phyloP scores from a whole-genome alignment of 2,329 filamentous ascomycete species.

The Penicillium brevicompactum region DNA sequence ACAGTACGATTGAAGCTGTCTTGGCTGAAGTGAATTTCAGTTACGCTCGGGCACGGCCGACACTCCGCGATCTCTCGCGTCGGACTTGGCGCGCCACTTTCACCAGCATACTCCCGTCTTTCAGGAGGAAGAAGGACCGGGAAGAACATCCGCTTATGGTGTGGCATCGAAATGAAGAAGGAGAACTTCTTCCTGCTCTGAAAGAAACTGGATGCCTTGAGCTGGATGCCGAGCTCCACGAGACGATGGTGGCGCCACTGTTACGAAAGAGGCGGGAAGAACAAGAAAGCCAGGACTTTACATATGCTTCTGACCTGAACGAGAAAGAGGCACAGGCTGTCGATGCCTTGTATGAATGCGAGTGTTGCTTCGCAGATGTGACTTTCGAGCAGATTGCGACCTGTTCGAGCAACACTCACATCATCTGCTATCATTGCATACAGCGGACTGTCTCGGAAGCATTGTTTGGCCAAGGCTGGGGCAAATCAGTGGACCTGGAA shows the following conservation, averaged over 20 bases:
- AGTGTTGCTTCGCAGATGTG: slow-evolving; percentile 51
- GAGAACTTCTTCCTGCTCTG: slow-evolving; percentile 35
- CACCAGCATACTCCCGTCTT: slow-evolving; percentile 45
- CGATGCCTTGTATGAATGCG: slow-evolving; percentile 50
- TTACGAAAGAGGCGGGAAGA: slow-evolving; percentile 37
- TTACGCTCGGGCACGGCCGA: slow-evolving; percentile 47
- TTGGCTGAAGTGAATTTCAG: slow-evolving; percentile 52
- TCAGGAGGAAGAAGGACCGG: slow-evolving; percentile 42
- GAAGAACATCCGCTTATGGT: slow-evolving; percentile 44
- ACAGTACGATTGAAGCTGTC: slow-evolving; percentile 49
- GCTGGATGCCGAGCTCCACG: slow-evolving; percentile 46
- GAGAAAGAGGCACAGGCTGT: slow-evolving; percentile 44
- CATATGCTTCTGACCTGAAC: slow-evolving; percentile 46
- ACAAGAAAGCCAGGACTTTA: slow-evolving; percentile 40
- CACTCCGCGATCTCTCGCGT: slow-evolving; percentile 44
- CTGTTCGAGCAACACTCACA: slow-evolving; percentile 46
- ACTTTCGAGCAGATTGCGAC: slow-evolving; percentile 52
- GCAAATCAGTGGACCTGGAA: slow-evolving; percentile 72
- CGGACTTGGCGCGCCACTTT: slow-evolving; percentile 50
- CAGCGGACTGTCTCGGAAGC: slow-evolving; percentile 81
- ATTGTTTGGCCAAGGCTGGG: slow-evolving; percentile 91
- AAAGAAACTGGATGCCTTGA: slow-evolving; percentile 47
- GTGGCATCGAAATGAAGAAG: slow-evolving; percentile 40
- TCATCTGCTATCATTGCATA: slow-evolving; percentile 71
- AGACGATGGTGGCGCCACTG: slow-evolving; percentile 40